Evolutionary conservation across 2,329 filamentous ascomycete species (phyloP).

Genomic region (Fusarium nanum): DNA sequence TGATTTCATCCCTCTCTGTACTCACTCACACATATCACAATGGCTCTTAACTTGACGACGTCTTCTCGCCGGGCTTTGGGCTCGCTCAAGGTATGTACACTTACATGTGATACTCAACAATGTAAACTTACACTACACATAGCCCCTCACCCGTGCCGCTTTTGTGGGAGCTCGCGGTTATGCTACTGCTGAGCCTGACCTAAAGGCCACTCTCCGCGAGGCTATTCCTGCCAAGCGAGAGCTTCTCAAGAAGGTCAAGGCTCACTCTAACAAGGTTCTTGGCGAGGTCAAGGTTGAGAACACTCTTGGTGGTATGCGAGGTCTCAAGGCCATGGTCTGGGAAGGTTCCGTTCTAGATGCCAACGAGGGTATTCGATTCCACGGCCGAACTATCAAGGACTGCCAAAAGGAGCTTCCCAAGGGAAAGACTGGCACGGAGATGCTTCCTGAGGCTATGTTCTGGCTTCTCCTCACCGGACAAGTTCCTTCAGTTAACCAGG

Average conservation of each 20-base stretch:
- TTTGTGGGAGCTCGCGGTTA: conserved; percentile 65
- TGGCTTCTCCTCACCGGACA: conserved; percentile 96
- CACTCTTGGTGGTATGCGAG: conserved; percentile 95
- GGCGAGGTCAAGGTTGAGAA: conserved; percentile 95
- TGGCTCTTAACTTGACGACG: conserved; percentile 72
- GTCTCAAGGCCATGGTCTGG: conserved; percentile 98
- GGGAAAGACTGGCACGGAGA: conserved; percentile 90
- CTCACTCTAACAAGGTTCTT: conserved; percentile 82
- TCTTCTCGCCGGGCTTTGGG: conserved; percentile 71
- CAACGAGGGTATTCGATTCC: conserved; percentile 97
- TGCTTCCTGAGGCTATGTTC: conserved; percentile 99
- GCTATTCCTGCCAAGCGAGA: conserved; percentile 93
- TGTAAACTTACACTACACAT: conserved; percentile 3
- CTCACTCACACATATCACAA: conserved; percentile 50
- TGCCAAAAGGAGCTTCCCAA: conserved; percentile 95
- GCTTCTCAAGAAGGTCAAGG: conserved; percentile 93
- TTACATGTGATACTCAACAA: conserved; percentile 16
- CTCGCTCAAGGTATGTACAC: conserved; percentile 68
- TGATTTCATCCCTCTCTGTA: conserved; percentile 5
- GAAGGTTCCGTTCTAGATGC: conserved; percentile 97
- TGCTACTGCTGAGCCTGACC: conserved; percentile 83
- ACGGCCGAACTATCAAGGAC: conserved; percentile 97
- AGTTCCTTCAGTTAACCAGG: conserved; percentile 84
- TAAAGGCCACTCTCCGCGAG: conserved; percentile 87
- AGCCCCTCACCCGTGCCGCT: conserved; percentile 50